phyloP scores from a whole-genome alignment of 192 early-diverging fungal species.

The Entomortierella beljakovae region DNA sequence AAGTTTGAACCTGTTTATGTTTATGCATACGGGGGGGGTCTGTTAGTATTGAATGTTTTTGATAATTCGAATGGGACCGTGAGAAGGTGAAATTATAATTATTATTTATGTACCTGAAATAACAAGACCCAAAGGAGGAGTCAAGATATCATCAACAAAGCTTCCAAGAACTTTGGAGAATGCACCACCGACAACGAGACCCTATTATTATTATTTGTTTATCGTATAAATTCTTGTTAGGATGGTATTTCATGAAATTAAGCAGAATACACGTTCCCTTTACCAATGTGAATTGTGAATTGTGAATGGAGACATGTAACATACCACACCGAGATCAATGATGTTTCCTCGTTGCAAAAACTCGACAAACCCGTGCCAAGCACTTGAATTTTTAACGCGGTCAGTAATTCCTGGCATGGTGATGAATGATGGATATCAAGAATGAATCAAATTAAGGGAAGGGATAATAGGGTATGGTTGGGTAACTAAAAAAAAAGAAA shows the following conservation, averaged over 20 bases:
- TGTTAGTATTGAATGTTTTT: neutral
- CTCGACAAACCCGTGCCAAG: slow-evolving; percentile 34
- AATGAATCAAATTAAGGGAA: neutral
- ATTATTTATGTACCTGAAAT: slow-evolving; percentile 40
- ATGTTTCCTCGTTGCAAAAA: slow-evolving; percentile 47
- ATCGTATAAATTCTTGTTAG: too few species aligned
- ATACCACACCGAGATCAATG: slow-evolving; percentile 54
- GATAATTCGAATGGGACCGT: neutral
- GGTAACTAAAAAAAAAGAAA: neutral
- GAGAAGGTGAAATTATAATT: neutral
- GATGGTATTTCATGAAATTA: neutral
- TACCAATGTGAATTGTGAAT: neutral
- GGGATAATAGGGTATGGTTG: neutral
- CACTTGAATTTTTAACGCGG: slow-evolving; percentile 26
- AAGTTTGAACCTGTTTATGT: slow-evolving; percentile 46
- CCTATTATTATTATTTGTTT: too few species aligned
- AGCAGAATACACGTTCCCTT: too few species aligned
- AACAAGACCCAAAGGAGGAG: slow-evolving; percentile 56
- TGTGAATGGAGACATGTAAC: neutral
- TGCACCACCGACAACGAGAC: slow-evolving; percentile 57
- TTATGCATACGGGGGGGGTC: too few species aligned
- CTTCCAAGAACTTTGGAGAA: slow-evolving; percentile 51
- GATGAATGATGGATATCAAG: neutral
- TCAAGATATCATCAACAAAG: slow-evolving; percentile 57
- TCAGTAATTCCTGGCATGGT: slow-evolving; percentile 31